phyloP scores from a whole-genome alignment of 345 rosid species.

The Syzygium jambos region DNA sequence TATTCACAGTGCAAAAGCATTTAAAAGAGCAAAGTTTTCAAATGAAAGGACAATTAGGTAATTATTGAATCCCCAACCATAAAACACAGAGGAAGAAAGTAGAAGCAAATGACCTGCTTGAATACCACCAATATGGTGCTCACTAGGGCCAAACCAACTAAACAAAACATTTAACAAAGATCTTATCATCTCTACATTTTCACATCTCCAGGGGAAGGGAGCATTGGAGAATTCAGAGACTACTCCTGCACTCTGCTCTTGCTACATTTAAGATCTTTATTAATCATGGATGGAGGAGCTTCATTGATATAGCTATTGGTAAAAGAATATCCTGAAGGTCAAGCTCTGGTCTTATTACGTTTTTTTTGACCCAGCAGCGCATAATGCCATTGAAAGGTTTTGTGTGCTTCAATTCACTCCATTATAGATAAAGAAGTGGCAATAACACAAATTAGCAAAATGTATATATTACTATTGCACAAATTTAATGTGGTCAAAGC shows the following conservation, averaged over 20 bases:
- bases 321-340: background rate
- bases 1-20: background rate
- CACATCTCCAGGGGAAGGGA: no score
- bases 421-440: background rate
- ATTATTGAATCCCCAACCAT: background rate
- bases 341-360: background rate
- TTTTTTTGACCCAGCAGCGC: background rate
- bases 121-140: background rate
- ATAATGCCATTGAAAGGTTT: background rate
- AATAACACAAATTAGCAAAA: background rate
- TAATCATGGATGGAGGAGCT: background rate
- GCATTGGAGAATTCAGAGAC: no score
- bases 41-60: background rate
- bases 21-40: background rate
- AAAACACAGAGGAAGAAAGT: background rate
- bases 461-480: background rate
- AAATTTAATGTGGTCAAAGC: background rate
- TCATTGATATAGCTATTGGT: background rate
- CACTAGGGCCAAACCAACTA: background rate
- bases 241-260: no score
- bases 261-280: no score
- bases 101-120: background rate
- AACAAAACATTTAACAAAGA: no score
- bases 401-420: background rate
- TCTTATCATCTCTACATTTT: no score